Base-by-base conservation (phyloP, 305 asterid species). In the Striga hermonthica region DNA sequence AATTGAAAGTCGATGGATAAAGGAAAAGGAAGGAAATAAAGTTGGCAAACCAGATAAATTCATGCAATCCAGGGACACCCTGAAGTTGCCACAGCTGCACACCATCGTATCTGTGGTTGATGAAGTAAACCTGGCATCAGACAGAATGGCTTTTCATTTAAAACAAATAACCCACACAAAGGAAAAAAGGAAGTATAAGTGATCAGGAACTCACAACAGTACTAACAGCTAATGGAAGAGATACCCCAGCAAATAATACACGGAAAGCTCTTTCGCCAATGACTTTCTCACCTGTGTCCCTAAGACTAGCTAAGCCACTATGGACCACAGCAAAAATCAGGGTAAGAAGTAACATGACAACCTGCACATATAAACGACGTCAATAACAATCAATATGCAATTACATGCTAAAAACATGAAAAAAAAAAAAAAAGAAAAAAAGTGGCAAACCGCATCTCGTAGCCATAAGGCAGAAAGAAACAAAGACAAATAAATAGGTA, bases 251-350 rank as follows among this genome's bases (percentile, higher is more conserved):
- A 81, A 90, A 93, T 58, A 93, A 80, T 53, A 93, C 99, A 75
- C 99, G 97, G 77, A 78, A 93, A 54, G 96, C 96, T 73, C 96
- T 88, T 71, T 86, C 97, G 64, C 99, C 99, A 47, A 93, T 83
- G 72, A 93, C 80, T 78, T 88, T 89, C 89, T 93, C 99, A 69
- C 99, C 99, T 66, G 78, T 65, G 80, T 90, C 99, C 80, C 99
- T 88, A 45, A 90, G 83, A 81, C 96, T 93, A 65, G 99, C 97
- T 73, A 93, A 85, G 67, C 99, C 99, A 75, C 99, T 93, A 67
- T 93, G 99, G 69, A 74, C 96, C 72, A 90, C n/a, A 36, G 92
- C 97, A 70, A 93, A 93, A 53, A 90, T 82, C 69, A 90, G 73
- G 64, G 73, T 86, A 61, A 93, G 90, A 68, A 77, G 75, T 35